phyloP scores from a whole-genome alignment of 1,284 basidiomycete genomes.

The Albatrellus sp. region DNA sequence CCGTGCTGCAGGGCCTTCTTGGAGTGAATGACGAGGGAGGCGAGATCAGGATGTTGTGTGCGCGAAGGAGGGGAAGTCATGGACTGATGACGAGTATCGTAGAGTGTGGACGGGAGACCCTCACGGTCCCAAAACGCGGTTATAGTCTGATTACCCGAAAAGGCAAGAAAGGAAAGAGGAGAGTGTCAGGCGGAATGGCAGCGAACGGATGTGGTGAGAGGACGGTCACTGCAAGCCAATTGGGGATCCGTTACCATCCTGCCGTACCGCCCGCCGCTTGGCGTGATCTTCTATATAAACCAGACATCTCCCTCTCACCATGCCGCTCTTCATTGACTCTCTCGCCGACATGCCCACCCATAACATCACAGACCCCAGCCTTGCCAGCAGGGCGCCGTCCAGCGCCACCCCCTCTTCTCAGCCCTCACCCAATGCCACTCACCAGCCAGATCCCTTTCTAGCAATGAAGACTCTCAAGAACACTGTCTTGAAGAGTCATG shows the following conservation, averaged over 20 bases:
- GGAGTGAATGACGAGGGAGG: constrained; percentile 64
- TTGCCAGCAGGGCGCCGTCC: background rate
- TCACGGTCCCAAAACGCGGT: background rate
- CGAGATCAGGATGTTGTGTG: constrained; percentile 29
- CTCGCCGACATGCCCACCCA: too few relatives aligned
- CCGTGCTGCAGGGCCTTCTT: constrained; percentile 70
- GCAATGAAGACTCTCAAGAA: constrained; percentile 39
- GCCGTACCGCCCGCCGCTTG: too few relatives aligned
- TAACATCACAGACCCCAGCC: too few relatives aligned
- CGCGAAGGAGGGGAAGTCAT: constrained; percentile 3
- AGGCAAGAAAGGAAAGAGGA: background rate
- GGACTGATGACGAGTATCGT: too few relatives aligned
- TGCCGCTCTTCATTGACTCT: background rate
- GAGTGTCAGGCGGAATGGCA: too few relatives aligned
- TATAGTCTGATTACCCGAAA: background rate
- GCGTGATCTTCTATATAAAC: too few relatives aligned
- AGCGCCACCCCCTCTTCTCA: constrained; percentile 6
- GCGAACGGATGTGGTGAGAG: too few relatives aligned
- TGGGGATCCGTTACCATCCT: too few relatives aligned
- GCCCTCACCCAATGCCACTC: constrained; percentile 6
- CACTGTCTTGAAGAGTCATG: constrained; percentile 73
- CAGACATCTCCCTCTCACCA: too few relatives aligned
- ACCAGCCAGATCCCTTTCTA: constrained; percentile 3
- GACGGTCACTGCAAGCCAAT: too few relatives aligned
- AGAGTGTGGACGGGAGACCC: too few relatives aligned